Evolutionary conservation across 345 rosid genomes (phyloP), one percentile per base, ranked within the genome.

Genomic region (Aegle marmelos): DNA sequence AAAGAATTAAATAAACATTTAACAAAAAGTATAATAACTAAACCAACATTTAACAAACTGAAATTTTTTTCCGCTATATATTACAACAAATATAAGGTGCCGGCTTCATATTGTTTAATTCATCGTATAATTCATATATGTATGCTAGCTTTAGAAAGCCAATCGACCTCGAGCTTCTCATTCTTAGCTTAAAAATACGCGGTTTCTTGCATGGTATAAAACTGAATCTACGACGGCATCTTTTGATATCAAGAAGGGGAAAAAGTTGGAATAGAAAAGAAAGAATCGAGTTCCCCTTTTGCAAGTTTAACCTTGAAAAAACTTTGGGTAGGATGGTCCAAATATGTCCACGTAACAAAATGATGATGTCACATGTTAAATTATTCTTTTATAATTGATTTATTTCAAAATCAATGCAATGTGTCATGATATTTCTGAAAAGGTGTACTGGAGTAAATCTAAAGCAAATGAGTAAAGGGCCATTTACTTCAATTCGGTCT

Each of bases 21-120:
- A 45, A 11, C 48, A 41, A 45, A 11, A 45, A 11, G 13, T 0
- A 45, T 11, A 3, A 0, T 1, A 1, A 11, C 5, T 13, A 45
- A 45, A 11, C 0, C 1, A 11, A 14, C 1, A 45, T 45, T 45
- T 13, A 13, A 5, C 1, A 3, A 10, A 2, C 5, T 0, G 0
- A 11, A n/a, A n/a, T n/a, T 50, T 17, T 53, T 53, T 50, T 17
- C 17, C 2, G 0, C 2, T 53, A 17, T 17, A 1, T 16, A 53
- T 16, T 53, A 17, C 57, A 16, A 53, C 7, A 53, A 53, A 53
- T 53, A 17, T 53, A 53, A 17, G 57, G 22, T 53, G 57, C 7
- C 22, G 8, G 22, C 57, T 53, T 17, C 17, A 53, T 17, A 9
- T 53, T 17, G 21, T 53, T 14, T 16, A 5, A 53, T 53, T 53